Evolutionary conservation across 2,329 filamentous ascomycete genomes (phyloP).

Genomic region (Trichothecium sympodiale): DNA sequence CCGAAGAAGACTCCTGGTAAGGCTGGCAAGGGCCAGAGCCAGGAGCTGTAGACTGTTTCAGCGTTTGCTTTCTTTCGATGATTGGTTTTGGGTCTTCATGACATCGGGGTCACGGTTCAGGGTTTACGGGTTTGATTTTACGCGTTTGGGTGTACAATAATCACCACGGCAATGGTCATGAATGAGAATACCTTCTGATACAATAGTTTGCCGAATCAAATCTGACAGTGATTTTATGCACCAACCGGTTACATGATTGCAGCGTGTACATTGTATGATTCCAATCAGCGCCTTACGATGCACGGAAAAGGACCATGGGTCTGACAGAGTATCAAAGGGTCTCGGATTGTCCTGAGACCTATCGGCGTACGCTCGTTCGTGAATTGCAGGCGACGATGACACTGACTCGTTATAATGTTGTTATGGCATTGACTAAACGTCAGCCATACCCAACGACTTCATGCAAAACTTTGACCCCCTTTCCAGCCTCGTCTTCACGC

Average conservation of each 20-base stretch:
- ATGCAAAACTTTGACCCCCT: conserved; percentile 60
- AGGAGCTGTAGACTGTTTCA: conserved; percentile 68
- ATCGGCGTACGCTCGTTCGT: too few relatives aligned
- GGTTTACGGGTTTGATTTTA: conserved; percentile 45
- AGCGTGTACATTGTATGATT: too few relatives aligned
- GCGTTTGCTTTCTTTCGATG: conserved; percentile 42
- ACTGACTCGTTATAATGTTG: too few relatives aligned
- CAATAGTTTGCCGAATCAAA: not conserved
- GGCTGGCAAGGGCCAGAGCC: conserved; percentile 82
- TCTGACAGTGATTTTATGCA: too few relatives aligned
- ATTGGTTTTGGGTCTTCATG: conserved; percentile 65
- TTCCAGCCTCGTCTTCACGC: conserved; percentile 55
- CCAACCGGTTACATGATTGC: too few relatives aligned
- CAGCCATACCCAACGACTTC: conserved; percentile 59
- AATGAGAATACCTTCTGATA: conserved; percentile 39
- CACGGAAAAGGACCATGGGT: too few relatives aligned
- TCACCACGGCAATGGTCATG: conserved; percentile 56
- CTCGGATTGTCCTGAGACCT: too few relatives aligned
- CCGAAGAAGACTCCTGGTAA: conserved; percentile 99
- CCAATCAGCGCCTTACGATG: too few relatives aligned
- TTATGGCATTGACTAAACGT: too few relatives aligned
- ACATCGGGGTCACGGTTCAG: conserved; percentile 73
- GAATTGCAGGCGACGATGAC: too few relatives aligned
- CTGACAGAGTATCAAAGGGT: too few relatives aligned
- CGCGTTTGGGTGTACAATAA: conserved; percentile 62